These are phyloP conservation scores for Pachysandra terminalis DNA, from an alignment of 164 flowering plant genomes.

Conservation along the genomic window DNA sequence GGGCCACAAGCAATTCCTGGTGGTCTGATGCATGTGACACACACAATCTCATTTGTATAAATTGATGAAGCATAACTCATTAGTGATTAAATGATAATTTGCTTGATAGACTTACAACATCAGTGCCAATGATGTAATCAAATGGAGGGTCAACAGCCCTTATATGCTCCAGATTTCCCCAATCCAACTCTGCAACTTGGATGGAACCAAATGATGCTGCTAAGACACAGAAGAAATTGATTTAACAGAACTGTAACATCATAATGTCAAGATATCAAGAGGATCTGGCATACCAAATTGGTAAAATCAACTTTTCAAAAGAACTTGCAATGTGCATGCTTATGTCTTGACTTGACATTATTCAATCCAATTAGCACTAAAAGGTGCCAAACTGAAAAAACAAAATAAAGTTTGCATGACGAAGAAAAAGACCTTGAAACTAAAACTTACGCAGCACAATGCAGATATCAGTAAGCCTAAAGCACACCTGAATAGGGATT, in stretches of 20 bases:
- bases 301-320: too few relatives aligned
- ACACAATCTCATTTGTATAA: too few relatives aligned
- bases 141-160: constrained; percentile 80
- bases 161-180: constrained; percentile 86
- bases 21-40: too few relatives aligned
- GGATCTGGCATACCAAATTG: not conserved
- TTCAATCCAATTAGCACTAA: not conserved
- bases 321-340: not conserved
- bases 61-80: not conserved
- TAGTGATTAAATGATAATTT: too few relatives aligned
- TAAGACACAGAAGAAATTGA: constrained; percentile 10
- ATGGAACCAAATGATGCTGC: constrained; percentile 84
- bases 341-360: not conserved
- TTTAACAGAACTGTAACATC: not conserved
- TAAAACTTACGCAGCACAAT: not conserved
- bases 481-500: constrained; percentile 51
- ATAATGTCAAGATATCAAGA: not conserved
- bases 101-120: constrained; percentile 63
- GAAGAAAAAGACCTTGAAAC: not conserved
- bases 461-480: not conserved
- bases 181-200: constrained; percentile 69
- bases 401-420: too few relatives aligned
- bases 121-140: constrained; percentile 94
- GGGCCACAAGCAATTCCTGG: too few relatives aligned
- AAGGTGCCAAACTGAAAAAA: too few relatives aligned